These are phyloP conservation scores for Xylariaceae sp. DNA, from an alignment of 2,329 filamentous ascomycete species.

Conservation along the genomic window DNA sequence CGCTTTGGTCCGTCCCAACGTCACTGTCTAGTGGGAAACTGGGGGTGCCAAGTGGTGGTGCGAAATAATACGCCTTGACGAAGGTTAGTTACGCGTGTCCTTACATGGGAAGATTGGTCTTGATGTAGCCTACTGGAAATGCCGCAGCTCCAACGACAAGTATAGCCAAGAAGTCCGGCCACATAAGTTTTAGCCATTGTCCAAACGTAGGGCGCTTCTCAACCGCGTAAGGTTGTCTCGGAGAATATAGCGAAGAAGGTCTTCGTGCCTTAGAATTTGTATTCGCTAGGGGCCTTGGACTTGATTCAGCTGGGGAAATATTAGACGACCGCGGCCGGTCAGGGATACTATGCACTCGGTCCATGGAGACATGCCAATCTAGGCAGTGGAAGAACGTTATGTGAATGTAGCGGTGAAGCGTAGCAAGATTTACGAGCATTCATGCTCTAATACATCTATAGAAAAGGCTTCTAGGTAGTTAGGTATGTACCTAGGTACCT, in stretches of 20 bases:
- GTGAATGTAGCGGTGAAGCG: background rate
- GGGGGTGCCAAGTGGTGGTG: constrained; percentile 17
- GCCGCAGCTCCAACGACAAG: constrained; percentile 55
- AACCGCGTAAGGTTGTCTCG: constrained; percentile 12
- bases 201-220: constrained; percentile 35
- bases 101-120: background rate
- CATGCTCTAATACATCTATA: constrained; percentile 1
- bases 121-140: constrained; percentile 38
- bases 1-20: background rate
- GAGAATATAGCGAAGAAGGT: constrained; percentile 6
- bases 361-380: constrained; percentile 4
- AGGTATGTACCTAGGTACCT: too few relatives aligned
- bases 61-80: constrained; percentile 30
- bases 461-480: background rate
- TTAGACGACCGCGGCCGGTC: constrained; percentile 3
- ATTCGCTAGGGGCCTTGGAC: background rate
- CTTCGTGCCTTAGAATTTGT: constrained; percentile 2
- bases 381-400: background rate
- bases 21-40: constrained; percentile 23
- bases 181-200: constrained; percentile 65
- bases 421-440: constrained; percentile 6
- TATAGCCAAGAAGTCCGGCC: constrained; percentile 67
- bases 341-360: background rate
- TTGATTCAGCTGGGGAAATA: background rate
- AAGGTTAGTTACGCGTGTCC: constrained; percentile 5